phyloP scores from a whole-genome alignment of 163 green algal species.

The Volvox carteri region DNA sequence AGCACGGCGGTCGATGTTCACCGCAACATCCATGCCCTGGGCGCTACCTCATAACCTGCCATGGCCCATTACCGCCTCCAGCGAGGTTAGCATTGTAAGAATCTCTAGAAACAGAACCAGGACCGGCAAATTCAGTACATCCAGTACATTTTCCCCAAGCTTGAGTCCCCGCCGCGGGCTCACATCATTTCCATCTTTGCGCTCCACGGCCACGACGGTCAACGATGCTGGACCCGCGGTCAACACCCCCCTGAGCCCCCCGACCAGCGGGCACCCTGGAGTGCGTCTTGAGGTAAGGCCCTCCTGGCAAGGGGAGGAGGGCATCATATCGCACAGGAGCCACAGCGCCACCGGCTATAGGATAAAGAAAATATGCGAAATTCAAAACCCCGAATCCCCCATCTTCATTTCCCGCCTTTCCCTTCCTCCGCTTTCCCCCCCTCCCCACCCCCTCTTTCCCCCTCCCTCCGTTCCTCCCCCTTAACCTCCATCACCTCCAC shows the following conservation, averaged over 20 bases:
- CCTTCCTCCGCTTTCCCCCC: background rate
- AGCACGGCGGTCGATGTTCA: background rate
- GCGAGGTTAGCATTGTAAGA: too few relatives aligned
- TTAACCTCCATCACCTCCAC: background rate
- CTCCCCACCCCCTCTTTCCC: background rate
- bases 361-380: too few relatives aligned
- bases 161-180: background rate
- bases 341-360: too few relatives aligned
- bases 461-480: background rate
- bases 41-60: background rate
- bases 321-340: too few relatives aligned
- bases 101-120: background rate
- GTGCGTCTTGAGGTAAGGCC: background rate
- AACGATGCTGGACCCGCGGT: background rate
- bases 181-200: background rate
- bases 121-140: too few relatives aligned
- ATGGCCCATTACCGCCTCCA: background rate
- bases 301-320: too few relatives aligned
- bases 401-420: background rate
- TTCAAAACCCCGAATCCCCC: too few relatives aligned
- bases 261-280: background rate
- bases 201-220: background rate
- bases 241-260: background rate
- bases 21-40: constrained; percentile 29
- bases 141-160: background rate